phyloP scores from a whole-genome alignment of 2,329 filamentous ascomycete genomes.

The Pseudocercospora pini-densiflorae region DNA sequence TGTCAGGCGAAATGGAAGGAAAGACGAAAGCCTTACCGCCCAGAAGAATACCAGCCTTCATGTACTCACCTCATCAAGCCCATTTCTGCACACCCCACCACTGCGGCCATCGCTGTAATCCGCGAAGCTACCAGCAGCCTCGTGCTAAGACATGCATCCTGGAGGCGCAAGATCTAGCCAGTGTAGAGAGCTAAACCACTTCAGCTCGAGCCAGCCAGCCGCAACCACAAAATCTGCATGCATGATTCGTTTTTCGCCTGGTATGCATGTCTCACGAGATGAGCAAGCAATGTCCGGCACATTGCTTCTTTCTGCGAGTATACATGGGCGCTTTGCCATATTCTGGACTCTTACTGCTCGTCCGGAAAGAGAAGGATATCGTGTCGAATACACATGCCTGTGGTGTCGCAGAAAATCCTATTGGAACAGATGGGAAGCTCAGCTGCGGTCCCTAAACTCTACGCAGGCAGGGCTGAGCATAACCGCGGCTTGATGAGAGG shows the following conservation, averaged over 20 bases:
- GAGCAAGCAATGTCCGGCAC: neutral
- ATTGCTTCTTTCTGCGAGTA: neutral
- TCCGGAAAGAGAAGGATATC: neutral
- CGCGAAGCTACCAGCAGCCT: conserved; percentile 8
- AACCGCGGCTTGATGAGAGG: conserved; percentile 1
- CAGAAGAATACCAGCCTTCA: conserved; percentile 3
- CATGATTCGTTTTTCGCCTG: conserved; percentile 5
- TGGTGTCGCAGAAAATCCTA: neutral
- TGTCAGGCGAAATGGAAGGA: neutral
- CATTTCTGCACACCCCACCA: neutral
- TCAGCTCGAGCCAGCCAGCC: neutral
- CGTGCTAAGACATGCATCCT: conserved; percentile 18
- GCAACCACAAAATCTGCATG: neutral
- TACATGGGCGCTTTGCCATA: neutral
- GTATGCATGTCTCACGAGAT: conserved; percentile 8
- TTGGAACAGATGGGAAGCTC: neutral
- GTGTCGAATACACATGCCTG: neutral
- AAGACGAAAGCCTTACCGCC: neutral
- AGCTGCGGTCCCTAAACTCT: conserved; percentile 1
- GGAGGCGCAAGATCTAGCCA: conserved; percentile 16
- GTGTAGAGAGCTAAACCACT: conserved; percentile 2
- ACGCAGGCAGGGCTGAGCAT: conserved; percentile 6
- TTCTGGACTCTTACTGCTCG: neutral
- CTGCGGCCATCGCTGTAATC: neutral
- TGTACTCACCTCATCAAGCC: neutral